Conservation (phyloP, 352 stramenopile species). For the Phytopythium ostracodes region DNA sequence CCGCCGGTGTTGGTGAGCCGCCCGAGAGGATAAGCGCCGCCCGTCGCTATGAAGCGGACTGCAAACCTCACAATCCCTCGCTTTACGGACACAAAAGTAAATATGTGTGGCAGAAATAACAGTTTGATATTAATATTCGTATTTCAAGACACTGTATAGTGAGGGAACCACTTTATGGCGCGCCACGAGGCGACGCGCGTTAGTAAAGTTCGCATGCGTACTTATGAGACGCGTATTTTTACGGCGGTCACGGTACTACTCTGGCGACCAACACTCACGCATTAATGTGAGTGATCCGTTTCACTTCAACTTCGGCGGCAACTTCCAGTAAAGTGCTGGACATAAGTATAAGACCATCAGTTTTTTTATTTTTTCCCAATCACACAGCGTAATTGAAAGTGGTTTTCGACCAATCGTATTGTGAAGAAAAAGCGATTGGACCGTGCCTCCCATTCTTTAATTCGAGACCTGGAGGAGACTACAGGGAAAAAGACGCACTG, state of each 20-base stretch:
- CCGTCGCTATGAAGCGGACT: background rate
- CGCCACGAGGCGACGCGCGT: background rate
- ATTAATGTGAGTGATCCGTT: background rate
- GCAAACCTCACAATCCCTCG: background rate
- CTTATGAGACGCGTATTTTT: background rate
- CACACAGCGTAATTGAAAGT: too few species aligned
- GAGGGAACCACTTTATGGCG: background rate
- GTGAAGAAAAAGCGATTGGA: too few species aligned
- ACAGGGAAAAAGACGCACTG: too few species aligned
- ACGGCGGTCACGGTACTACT: background rate
- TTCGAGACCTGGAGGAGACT: too few species aligned
- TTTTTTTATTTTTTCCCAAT: too few species aligned
- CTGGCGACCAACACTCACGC: too few species aligned
- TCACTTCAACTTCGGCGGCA: background rate
- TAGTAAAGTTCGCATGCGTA: slow-evolving; percentile 3
- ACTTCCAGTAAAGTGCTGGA: background rate
- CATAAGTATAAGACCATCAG: too few species aligned
- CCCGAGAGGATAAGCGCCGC: background rate
- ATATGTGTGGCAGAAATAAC: too few species aligned
- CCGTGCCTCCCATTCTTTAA: too few species aligned
- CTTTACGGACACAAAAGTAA: background rate
- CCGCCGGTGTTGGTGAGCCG: background rate
- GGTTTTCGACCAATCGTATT: too few species aligned
- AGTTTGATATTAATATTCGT: background rate
- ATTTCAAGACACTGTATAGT: background rate